phyloP scores from a whole-genome alignment of 148 eudicot species.

The Silene latifolia region DNA sequence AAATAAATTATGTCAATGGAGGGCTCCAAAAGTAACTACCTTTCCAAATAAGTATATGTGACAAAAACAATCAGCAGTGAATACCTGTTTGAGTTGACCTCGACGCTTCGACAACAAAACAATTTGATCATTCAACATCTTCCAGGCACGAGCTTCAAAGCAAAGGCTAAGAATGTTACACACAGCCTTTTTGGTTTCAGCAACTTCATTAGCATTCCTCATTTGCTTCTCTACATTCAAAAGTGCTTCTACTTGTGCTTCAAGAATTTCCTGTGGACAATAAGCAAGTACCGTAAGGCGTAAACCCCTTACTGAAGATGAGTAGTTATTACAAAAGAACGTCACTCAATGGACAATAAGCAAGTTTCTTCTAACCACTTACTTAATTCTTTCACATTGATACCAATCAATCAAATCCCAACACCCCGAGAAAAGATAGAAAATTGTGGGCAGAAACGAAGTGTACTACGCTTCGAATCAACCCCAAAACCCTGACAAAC shows the following conservation, averaged over 20 bases:
- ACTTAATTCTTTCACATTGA: no score
- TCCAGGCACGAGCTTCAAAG: slow-evolving; percentile 78
- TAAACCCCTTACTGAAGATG: neutral
- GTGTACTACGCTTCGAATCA: no score
- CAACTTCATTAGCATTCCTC: slow-evolving; percentile 77
- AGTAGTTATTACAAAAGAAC: no score
- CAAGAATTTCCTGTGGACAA: slow-evolving; percentile 42
- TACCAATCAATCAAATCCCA: no score
- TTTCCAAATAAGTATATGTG: neutral
- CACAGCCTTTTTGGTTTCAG: slow-evolving; percentile 67
- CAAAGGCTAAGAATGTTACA: slow-evolving; percentile 71
- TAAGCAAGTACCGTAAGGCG: no score
- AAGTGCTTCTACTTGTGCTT: slow-evolving; percentile 65
- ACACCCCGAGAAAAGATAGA: no score
- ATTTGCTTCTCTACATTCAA: slow-evolving; percentile 85
- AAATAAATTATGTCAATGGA: no score
- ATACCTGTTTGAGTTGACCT: slow-evolving; percentile 88
- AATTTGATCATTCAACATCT: slow-evolving; percentile 85
- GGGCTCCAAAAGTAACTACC: neutral
- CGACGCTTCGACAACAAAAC: slow-evolving; percentile 81
- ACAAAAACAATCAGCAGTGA: neutral
- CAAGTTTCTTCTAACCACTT: no score
- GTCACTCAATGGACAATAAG: no score
- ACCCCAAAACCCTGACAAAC: no score
- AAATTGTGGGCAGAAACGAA: no score